These are phyloP conservation scores for Bryum argenteum DNA, from an alignment of 225 moss, liverwort and hornwort species.

Conservation along the genomic window DNA sequence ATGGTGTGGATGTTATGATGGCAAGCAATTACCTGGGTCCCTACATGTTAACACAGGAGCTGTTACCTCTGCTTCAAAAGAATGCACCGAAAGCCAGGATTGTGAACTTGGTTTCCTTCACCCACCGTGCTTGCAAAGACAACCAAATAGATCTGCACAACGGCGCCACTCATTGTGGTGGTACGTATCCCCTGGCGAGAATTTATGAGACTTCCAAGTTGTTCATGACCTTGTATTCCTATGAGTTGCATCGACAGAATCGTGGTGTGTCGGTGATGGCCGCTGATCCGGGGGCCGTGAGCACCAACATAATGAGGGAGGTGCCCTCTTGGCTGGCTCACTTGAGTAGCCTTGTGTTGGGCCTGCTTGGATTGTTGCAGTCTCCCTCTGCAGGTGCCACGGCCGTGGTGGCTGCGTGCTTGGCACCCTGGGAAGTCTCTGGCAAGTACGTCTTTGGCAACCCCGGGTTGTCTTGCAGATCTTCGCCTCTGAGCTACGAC, in stretches of 20 bases:
- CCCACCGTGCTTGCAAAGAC: slow-evolving; percentile 62
- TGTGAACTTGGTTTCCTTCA: slow-evolving; percentile 87
- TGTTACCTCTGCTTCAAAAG: slow-evolving; percentile 65
- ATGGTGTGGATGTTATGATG: slow-evolving; percentile 75
- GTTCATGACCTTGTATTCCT: slow-evolving; percentile 61
- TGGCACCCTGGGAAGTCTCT: slow-evolving; percentile 73
- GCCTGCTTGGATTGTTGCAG: slow-evolving; percentile 54
- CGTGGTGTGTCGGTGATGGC: slow-evolving; percentile 47
- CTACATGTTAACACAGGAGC: slow-evolving; percentile 68
- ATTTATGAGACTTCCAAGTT: slow-evolving; percentile 68
- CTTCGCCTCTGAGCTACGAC: slow-evolving; percentile 65
- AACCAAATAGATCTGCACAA: slow-evolving; percentile 38
- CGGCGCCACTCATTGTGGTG: slow-evolving; percentile 40
- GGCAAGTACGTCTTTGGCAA: slow-evolving; percentile 79
- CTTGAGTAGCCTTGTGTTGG: slow-evolving; percentile 39
- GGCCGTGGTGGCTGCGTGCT: slow-evolving; percentile 66
- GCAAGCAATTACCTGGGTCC: slow-evolving; percentile 84
- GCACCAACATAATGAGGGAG: slow-evolving; percentile 75
- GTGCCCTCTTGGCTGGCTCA: slow-evolving; percentile 63
- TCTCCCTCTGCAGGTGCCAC: slow-evolving; percentile 33
- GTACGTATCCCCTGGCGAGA: slow-evolving; percentile 60
- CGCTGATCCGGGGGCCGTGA: slow-evolving; percentile 81
- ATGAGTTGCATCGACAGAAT: slow-evolving; percentile 70
- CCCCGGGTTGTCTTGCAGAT: slow-evolving; percentile 54
- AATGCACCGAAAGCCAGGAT: slow-evolving; percentile 65